Evolutionary conservation across 129 eudicot genomes (phyloP).

Genomic region (Daucus carota): DNA sequence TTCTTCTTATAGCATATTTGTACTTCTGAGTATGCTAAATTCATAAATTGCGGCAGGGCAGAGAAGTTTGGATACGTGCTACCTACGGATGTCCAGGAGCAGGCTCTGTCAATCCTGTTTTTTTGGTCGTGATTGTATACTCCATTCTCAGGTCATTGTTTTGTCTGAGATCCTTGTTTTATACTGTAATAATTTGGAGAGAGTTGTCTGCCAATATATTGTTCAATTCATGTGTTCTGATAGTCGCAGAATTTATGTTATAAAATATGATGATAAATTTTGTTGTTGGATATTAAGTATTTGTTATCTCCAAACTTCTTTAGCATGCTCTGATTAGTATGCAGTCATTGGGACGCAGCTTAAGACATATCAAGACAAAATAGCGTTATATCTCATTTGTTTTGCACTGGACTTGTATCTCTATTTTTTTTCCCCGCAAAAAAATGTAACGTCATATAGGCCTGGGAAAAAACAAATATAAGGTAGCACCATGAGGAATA

Average conservation of each 20-base stretch:
- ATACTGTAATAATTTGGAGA: background rate
- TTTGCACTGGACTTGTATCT: background rate
- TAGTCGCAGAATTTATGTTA: background rate
- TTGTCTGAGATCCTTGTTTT: background rate
- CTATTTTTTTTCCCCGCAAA: background rate
- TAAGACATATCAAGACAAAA: background rate
- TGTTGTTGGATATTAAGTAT: background rate
- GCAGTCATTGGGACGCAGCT: background rate
- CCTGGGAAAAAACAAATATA: too few relatives aligned
- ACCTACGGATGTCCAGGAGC: conserved; percentile 77
- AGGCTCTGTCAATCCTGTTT: conserved; percentile 73
- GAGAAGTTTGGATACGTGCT: conserved; percentile 60
- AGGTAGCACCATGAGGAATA: background rate
- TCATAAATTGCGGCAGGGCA: conserved; percentile 53
- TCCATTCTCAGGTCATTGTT: conserved; percentile 87
- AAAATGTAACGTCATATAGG: background rate
- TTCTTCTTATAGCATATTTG: background rate
- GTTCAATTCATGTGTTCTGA: background rate
- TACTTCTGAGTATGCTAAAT: conserved; percentile 14
- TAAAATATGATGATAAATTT: background rate
- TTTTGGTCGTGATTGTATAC: conserved; percentile 77
- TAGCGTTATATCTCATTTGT: background rate
- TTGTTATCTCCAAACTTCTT: background rate
- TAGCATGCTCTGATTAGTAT: background rate
- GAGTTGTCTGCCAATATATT: background rate